A percentile compares a stretch with the other conserved stretches of the same genome.
Evolutionary conservation across 805 yeast genomes (phyloP).

Genomic region (Saturnispora serradocipensis): DNA sequence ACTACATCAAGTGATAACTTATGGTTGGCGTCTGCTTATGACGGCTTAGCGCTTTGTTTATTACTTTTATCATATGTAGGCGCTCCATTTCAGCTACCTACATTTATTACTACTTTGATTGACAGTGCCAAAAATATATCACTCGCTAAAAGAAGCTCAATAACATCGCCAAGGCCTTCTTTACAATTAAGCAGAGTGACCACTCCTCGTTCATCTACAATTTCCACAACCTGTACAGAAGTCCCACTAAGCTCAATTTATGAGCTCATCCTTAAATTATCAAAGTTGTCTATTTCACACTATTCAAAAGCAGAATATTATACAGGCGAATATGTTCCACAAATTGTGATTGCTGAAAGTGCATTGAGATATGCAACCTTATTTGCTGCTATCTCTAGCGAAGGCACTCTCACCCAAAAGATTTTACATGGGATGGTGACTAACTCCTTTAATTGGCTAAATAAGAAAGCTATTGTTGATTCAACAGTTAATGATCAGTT

Average conservation of each 20-base stretch:
- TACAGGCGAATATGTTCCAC: slow-evolving; percentile 74
- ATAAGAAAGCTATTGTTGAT: neutral
- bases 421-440: slow-evolving; percentile 39
- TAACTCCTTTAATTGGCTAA: slow-evolving; percentile 19
- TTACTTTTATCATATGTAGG: slow-evolving; percentile 50
- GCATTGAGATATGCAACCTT: slow-evolving; percentile 55
- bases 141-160: slow-evolving; percentile 24
- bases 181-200: slow-evolving; percentile 20
- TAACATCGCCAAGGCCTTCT: slow-evolving; percentile 42
- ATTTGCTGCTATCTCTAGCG: slow-evolving; percentile 42
- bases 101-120: slow-evolving; percentile 21
- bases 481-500: slow-evolving; percentile 33
- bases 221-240: slow-evolving; percentile 7
- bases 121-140: slow-evolving; percentile 20
- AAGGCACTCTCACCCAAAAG: slow-evolving; percentile 37
- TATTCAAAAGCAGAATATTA: slow-evolving; percentile 46
- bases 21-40: slow-evolving; percentile 88
- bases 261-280: slow-evolving; percentile 31
- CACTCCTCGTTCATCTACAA: slow-evolving; percentile 9
- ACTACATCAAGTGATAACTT: slow-evolving; percentile 61
- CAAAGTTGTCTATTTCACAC: slow-evolving; percentile 32
- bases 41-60: slow-evolving; percentile 63
- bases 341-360: slow-evolving; percentile 65
- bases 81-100: slow-evolving; percentile 40
- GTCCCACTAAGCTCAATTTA: slow-evolving; percentile 23